Evolutionary conservation across 1,284 basidiomycete species (phyloP).

Genomic region (Heliocybe sulcata): DNA sequence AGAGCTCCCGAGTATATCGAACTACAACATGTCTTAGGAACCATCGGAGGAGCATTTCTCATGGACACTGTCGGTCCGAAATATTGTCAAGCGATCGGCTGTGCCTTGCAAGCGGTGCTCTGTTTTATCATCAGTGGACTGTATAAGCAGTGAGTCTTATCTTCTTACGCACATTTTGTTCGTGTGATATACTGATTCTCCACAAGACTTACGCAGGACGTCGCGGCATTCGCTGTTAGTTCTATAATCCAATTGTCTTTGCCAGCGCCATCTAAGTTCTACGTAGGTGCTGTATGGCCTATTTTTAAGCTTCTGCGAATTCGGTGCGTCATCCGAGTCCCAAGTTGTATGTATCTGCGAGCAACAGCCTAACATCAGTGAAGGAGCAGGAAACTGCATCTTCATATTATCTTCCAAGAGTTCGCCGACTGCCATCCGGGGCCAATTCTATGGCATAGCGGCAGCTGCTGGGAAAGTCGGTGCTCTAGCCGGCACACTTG

Average conservation of each 20-base stretch:
- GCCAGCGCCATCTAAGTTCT: neutral
- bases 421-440: slow-evolving; percentile 80
- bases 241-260: neutral
- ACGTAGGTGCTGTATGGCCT: slow-evolving; percentile 71
- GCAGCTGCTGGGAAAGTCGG: slow-evolving; percentile 90
- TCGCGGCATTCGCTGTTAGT: slow-evolving; percentile 73
- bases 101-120: slow-evolving; percentile 63
- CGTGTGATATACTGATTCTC: neutral
- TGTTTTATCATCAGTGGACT: slow-evolving; percentile 84
- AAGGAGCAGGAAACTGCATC: slow-evolving; percentile 73
- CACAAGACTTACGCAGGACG: slow-evolving; percentile 44
- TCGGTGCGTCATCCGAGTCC: slow-evolving; percentile 50
- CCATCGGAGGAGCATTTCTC: slow-evolving; percentile 70
- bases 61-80: slow-evolving; percentile 74
- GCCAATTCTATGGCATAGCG: slow-evolving; percentile 80
- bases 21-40: slow-evolving; percentile 26
- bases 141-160: slow-evolving; percentile 33
- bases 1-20: neutral
- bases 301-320: slow-evolving; percentile 82
- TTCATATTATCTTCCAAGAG: slow-evolving; percentile 79
- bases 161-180: neutral
- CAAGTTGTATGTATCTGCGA: neutral
- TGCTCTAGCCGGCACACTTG: slow-evolving; percentile 80
- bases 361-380: neutral
- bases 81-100: slow-evolving; percentile 56